phyloP scores from a whole-genome alignment of 2,329 filamentous ascomycete genomes.

The Botryosphaeria agaves region DNA sequence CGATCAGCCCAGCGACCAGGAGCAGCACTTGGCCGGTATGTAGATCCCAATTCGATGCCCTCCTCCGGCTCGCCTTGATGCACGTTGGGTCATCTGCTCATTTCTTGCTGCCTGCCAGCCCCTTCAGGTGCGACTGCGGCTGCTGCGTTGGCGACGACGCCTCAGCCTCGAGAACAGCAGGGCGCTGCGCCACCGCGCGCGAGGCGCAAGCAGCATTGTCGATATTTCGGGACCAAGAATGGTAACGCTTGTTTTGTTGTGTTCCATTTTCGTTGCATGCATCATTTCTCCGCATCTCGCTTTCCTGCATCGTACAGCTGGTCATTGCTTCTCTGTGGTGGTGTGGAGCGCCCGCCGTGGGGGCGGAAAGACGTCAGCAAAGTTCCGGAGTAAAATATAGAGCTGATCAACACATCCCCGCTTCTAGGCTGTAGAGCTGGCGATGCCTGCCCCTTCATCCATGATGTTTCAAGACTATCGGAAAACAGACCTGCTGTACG shows the following conservation, averaged over 20 bases:
- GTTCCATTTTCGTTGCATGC: no score
- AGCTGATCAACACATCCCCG: not conserved
- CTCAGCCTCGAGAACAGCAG: slow-evolving; percentile 16
- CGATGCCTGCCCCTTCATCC: slow-evolving; percentile 31
- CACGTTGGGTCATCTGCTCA: slow-evolving; percentile 17
- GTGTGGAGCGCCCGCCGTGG: no score
- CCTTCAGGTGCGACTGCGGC: slow-evolving; percentile 2
- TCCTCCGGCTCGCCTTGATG: no score
- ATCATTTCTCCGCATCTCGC: not conserved
- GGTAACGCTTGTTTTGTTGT: slow-evolving; percentile 16
- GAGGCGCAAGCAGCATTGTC: slow-evolving; percentile 14
- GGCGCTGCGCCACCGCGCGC: slow-evolving; percentile 14
- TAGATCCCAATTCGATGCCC: no score
- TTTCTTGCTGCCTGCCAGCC: slow-evolving; percentile 7
- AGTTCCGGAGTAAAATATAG: not conserved
- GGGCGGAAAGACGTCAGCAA: not conserved
- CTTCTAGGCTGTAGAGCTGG: slow-evolving; percentile 33
- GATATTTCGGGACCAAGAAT: slow-evolving; percentile 20
- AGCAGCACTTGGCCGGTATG: slow-evolving; percentile 13
- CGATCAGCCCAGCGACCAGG: slow-evolving; percentile 10
- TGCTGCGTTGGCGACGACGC: slow-evolving; percentile 10
- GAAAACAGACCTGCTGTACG: slow-evolving; percentile 1
- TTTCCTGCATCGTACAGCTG: not conserved
- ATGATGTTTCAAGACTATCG: slow-evolving; percentile 16
- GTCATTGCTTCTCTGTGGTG: not conserved